These are phyloP conservation scores for Kodamaea anthophila DNA, from an alignment of 1,139 yeast species.

Conservation along the genomic window DNA sequence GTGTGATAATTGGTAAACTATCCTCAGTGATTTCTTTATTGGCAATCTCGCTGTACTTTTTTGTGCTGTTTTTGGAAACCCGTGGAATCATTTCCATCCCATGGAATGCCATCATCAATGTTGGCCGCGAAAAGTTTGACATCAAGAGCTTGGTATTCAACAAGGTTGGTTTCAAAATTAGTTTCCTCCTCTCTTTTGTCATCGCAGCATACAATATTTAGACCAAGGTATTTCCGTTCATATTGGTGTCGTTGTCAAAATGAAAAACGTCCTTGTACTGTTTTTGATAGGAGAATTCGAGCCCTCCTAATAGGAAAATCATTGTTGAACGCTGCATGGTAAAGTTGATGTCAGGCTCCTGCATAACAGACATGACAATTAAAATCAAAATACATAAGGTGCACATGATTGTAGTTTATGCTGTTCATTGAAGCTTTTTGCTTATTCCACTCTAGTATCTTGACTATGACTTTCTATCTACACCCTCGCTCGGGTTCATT, in stretches of 20 bases:
- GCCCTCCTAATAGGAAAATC: background rate
- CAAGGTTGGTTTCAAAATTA: slow-evolving; percentile 59
- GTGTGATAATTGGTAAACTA: slow-evolving; percentile 61
- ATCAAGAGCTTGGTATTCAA: slow-evolving; percentile 50
- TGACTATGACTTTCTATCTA: too few species aligned
- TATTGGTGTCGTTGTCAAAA: background rate
- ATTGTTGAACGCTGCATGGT: too few species aligned
- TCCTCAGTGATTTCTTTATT: slow-evolving; percentile 52
- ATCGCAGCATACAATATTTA: slow-evolving; percentile 60
- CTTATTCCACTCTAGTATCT: too few species aligned
- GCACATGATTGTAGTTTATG: too few species aligned
- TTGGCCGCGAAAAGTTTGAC: slow-evolving; percentile 45
- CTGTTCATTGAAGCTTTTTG: too few species aligned
- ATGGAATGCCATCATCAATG: slow-evolving; percentile 37
- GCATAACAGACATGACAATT: too few species aligned
- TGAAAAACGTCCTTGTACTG: background rate
- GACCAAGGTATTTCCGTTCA: background rate
- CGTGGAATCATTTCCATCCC: slow-evolving; percentile 51
- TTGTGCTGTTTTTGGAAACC: slow-evolving; percentile 54
- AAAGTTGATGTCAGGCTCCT: too few species aligned
- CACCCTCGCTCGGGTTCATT: too few species aligned
- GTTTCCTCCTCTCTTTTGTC: slow-evolving; percentile 52
- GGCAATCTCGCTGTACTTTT: slow-evolving; percentile 44
- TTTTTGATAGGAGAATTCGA: background rate
- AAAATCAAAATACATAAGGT: too few species aligned